Base-by-base conservation (phyloP, 1,284 basidiomycete species). In the Gomphus bonarii region DNA sequence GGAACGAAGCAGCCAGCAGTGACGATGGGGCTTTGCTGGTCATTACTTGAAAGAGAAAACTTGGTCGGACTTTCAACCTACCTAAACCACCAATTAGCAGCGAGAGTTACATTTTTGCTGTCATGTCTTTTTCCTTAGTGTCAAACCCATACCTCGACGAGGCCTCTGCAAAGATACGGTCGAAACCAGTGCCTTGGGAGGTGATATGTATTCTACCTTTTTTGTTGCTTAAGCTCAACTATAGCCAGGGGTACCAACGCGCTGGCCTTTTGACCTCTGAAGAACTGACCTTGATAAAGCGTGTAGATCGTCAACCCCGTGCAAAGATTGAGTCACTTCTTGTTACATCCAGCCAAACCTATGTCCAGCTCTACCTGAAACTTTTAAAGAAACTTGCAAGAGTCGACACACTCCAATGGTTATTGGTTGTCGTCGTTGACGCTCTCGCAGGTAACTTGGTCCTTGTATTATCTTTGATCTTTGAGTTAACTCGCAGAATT, bases 171-270 rank as follows among this genome's bases (percentile, higher is more conserved):
- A 93, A 95, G 76, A 93, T 95, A 61, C 81, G 90, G 62, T 79
- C 86, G 10, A 95, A 95, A 68, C 86, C 87, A 5, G 92, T 97
- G 46, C 93, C 95, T 62, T 99, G 95, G 95, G 95, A 97, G 84
- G 93, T 95, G 59, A 60, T 73, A 59, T 55, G 33, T 40, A 54
- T 35, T 50, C 35, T 42, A 25, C 11, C 16, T 22, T 20, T 42
- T 48, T 11, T 28, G 50, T 30, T 6, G 25, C 46, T 50, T 14
- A n/a, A 56, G 22, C 38, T 53, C 12, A 53, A 31, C 40, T 31
- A 8, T 43, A 47, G 54, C 33, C 65, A 91, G 88, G 94, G 91
- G 61, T 98, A 98, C 74, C 94, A 97, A 73, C 88, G 95, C 61
- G 94, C 93, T 50, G 93, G 88, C 59, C 82, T 95, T 48, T 83